These are phyloP conservation scores for Candida cerambycidarum DNA, from an alignment of 805 yeast genomes.

Conservation along the genomic window DNA sequence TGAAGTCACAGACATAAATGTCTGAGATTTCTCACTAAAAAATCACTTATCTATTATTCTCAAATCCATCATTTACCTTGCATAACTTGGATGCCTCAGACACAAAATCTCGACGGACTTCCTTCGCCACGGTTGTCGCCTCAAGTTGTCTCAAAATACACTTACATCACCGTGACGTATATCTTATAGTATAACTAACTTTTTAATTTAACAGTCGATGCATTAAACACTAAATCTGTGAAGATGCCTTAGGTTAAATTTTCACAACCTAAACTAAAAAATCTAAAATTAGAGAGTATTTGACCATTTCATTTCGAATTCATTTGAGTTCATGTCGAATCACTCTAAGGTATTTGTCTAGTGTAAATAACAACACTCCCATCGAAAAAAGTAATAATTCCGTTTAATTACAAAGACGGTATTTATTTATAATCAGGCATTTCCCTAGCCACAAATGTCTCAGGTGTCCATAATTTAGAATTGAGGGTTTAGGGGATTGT, in stretches of 20 bases:
- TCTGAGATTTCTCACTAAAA: neutral
- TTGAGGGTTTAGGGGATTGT: neutral
- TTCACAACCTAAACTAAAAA: too few relatives aligned
- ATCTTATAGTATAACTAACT: neutral
- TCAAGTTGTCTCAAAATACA: neutral
- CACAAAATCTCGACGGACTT: conserved; percentile 1
- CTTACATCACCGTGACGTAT: conserved; percentile 1
- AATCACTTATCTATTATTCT: neutral
- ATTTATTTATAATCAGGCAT: too few relatives aligned
- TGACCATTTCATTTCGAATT: too few relatives aligned
- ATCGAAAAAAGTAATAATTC: too few relatives aligned
- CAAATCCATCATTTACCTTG: neutral
- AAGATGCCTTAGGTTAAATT: too few relatives aligned
- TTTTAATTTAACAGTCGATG: neutral
- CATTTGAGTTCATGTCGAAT: too few relatives aligned
- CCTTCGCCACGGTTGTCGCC: conserved; percentile 1
- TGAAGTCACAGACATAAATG: neutral
- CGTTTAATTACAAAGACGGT: too few relatives aligned
- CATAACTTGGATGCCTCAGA: conserved; percentile 1
- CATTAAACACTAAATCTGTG: neutral
- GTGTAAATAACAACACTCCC: too few relatives aligned
- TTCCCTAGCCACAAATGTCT: conserved; percentile 3
- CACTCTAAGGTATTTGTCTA: too few relatives aligned
- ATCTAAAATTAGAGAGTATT: too few relatives aligned
- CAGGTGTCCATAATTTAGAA: neutral